Evolutionary conservation across 2,329 filamentous ascomycete genomes (phyloP).

Genomic region (Venturia nashicola): DNA sequence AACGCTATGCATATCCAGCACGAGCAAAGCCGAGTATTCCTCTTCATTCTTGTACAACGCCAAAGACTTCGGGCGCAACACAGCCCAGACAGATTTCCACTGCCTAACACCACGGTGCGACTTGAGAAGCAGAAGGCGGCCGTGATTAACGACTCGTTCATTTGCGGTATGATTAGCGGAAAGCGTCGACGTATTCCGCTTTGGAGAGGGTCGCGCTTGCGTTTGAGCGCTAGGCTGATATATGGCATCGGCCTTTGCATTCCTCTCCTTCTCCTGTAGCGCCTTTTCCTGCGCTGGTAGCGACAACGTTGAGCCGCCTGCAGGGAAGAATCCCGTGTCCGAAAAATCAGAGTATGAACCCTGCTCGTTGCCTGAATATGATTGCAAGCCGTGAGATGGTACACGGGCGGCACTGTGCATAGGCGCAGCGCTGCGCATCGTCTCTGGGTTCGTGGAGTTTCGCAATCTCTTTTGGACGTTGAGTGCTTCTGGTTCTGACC

Average conservation of each 20-base stretch:
- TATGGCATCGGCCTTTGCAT: constrained; percentile 6
- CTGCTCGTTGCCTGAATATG: constrained; percentile 51
- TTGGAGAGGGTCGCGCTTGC: constrained; percentile 19
- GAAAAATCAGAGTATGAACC: constrained; percentile 83
- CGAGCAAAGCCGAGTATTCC: constrained; percentile 77
- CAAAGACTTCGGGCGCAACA: constrained; percentile 72
- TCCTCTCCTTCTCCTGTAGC: constrained; percentile 1
- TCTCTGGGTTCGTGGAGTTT: background rate
- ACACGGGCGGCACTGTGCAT: constrained; percentile 19
- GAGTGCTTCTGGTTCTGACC: background rate
- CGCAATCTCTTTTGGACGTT: background rate
- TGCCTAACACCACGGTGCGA: constrained; percentile 73
- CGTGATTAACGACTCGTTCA: constrained; percentile 88
- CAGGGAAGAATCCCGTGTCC: constrained; percentile 41
- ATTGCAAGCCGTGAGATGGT: constrained; percentile 44
- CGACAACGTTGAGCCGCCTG: constrained; percentile 32
- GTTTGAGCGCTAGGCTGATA: constrained; percentile 33
- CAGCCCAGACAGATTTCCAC: constrained; percentile 93
- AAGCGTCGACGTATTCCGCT: constrained; percentile 49
- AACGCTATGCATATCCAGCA: constrained; percentile 65
- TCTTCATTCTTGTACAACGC: constrained; percentile 85
- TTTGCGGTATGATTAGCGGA: constrained; percentile 43
- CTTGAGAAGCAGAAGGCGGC: constrained; percentile 75
- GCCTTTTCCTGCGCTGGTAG: constrained; percentile 12
- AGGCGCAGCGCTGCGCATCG: background rate